Evolutionary conservation across 2,329 filamentous ascomycete species (phyloP).

Genomic region (Aspergillus phoenicis): DNA sequence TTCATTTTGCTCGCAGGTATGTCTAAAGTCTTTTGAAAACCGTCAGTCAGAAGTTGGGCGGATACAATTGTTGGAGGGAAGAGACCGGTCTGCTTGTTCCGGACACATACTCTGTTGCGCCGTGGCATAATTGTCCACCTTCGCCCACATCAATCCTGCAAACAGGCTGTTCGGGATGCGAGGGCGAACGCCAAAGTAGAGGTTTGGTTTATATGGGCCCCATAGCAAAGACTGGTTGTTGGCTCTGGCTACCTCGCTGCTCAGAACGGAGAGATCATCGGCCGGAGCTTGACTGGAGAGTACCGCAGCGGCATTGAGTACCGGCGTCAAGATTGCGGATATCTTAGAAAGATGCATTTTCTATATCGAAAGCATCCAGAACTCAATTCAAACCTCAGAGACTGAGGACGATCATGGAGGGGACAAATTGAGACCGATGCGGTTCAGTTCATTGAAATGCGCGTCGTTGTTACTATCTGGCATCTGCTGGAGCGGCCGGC

Average conservation of each 20-base stretch:
- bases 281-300: slow-evolving; percentile 29
- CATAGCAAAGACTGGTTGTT: slow-evolving; percentile 87
- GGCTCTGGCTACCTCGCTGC: slow-evolving; percentile 47
- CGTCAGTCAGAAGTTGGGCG: slow-evolving; percentile 21
- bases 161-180: slow-evolving; percentile 78
- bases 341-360: slow-evolving; percentile 38
- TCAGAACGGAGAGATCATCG: slow-evolving; percentile 39
- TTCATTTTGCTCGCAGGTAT: slow-evolving; percentile 94
- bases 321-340: slow-evolving; percentile 30
- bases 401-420: slow-evolving; percentile 21
- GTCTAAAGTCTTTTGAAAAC: slow-evolving; percentile 68
- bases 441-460: slow-evolving; percentile 20
- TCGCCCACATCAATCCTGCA: slow-evolving; percentile 85
- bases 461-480: slow-evolving; percentile 25
- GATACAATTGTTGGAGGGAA: neutral
- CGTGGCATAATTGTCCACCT: slow-evolving; percentile 74
- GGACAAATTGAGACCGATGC: slow-evolving; percentile 1
- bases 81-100: neutral
- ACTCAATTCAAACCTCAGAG: slow-evolving; percentile 16
- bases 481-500: slow-evolving; percentile 18
- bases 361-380: slow-evolving; percentile 22
- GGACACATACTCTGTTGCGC: slow-evolving; percentile 70
- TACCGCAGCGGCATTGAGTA: slow-evolving; percentile 33
- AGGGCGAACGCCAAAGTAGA: slow-evolving; percentile 90
- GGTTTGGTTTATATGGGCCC: slow-evolving; percentile 91